phyloP scores from a whole-genome alignment of 1,139 yeast genomes.

The Lodderomyces margitis region DNA sequence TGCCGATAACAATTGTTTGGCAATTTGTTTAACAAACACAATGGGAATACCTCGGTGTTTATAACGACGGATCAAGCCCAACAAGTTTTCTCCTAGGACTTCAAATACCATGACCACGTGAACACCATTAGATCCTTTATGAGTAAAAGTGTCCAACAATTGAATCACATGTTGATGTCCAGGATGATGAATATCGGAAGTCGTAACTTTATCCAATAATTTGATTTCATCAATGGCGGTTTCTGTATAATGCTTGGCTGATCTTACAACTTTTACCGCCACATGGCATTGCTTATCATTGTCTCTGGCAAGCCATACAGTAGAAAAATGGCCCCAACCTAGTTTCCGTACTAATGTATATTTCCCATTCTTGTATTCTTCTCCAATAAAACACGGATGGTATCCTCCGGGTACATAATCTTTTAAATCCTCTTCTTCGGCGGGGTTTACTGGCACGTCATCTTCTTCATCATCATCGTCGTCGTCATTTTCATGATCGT shows the following conservation, averaged over 20 bases:
- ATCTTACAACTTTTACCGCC: conserved; percentile 81
- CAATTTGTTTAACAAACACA: conserved; percentile 72
- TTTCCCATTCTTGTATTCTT: conserved; percentile 55
- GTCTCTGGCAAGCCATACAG: conserved; percentile 58
- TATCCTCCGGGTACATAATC: conserved; percentile 86
- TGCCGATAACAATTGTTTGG: conserved; percentile 73
- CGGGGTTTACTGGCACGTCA: conserved; percentile 36
- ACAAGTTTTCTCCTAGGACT: conserved; percentile 77
- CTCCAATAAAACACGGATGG: conserved; percentile 82
- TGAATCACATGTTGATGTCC: conserved; percentile 67
- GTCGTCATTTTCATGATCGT: conserved; percentile 35
- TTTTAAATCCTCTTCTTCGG: conserved; percentile 62
- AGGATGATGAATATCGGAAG: conserved; percentile 53
- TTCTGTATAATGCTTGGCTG: conserved; percentile 73
- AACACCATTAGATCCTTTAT: conserved; percentile 70
- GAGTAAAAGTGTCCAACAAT: conserved; percentile 64
- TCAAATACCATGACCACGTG: conserved; percentile 89
- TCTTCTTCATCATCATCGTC: conserved; percentile 42
- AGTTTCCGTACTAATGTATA: conserved; percentile 73
- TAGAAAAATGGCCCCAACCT: conserved; percentile 54
- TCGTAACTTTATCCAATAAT: conserved; percentile 50
- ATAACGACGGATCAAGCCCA: conserved; percentile 67
- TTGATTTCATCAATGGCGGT: conserved; percentile 85
- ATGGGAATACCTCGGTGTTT: conserved; percentile 74
- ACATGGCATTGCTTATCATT: conserved; percentile 57